Evolutionary conservation across 371 early-diverging fungal genomes (phyloP), one percentile per base, ranked within the genome.

Genomic region (Dinochytrium kinnereticum): DNA sequence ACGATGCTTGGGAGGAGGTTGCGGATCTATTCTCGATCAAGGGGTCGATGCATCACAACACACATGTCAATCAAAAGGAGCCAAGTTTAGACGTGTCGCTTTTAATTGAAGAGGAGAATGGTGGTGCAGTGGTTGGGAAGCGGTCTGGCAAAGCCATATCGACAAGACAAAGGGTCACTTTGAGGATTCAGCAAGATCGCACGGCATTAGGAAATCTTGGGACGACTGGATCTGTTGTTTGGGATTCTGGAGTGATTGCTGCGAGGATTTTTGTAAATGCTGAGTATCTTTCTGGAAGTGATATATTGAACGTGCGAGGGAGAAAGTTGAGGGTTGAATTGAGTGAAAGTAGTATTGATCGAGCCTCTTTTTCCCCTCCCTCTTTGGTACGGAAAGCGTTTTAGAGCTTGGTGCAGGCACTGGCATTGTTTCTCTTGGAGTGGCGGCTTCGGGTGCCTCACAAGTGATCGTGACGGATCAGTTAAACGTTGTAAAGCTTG

Each of bases 331-430:
- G 13, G 44, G 44, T 44, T 44, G 7, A n/a, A n/a, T n/a, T n/a
- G n/a, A n/a, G n/a, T n/a, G n/a, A n/a, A n/a, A n/a, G n/a, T n/a
- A n/a, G n/a, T n/a, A 49, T 49, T 49, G 15, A 49, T 44, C 19
- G 57, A 17, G 26, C 7, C 15, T 55, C 26, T 55, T 55, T 17
- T 26, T 30, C 57, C 7, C 26, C 26, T 55, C 26, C 10, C 24
- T 10, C 26, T 55, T 30, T 55, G 17, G 44, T 7, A 44, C 57
- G 5, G 26, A 26, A 19, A 55, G 57, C 21, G 61, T 61, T 5
- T 15, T 66, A 33, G 66, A 66, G 26, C 66, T 66, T 21, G 66
- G 66, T 26, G 19, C 66, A 19, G 66, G 66, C 13, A 66, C 66
- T 7, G 66, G 66, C 2, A 40, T 38, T 30, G 44, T 40, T 2